A percentile compares a stretch with the other conserved stretches of the same genome.
phyloP scores from a whole-genome alignment of 768 basidiomycete genomes.

The Suillus decipiens region DNA sequence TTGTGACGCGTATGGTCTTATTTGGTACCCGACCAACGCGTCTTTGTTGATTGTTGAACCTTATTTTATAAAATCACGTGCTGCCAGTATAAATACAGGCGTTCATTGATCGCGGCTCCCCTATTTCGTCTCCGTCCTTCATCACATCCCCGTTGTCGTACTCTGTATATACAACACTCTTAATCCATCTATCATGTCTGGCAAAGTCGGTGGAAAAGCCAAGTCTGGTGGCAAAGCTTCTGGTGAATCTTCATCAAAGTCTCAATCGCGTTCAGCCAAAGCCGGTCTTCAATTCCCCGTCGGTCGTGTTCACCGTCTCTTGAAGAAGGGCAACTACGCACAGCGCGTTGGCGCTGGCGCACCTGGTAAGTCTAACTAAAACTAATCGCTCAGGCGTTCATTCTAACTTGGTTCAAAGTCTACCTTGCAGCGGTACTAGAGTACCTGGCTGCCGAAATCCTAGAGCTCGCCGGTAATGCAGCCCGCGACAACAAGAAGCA shows the following conservation, averaged over 20 bases:
- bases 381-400: background rate
- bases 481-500: constrained; percentile 59
- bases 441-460: constrained; percentile 63
- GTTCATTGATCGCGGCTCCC: constrained; percentile 10
- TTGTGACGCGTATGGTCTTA: constrained; percentile 39
- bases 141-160: constrained; percentile 6
- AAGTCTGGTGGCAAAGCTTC: constrained; percentile 67
- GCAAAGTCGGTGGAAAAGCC: constrained; percentile 54
- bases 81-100: constrained; percentile 31
- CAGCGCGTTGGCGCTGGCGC: constrained; percentile 59
- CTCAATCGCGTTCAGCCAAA: constrained; percentile 41
- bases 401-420: constrained; percentile 32
- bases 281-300: constrained; percentile 51
- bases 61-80: constrained; percentile 27
- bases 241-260: constrained; percentile 34
- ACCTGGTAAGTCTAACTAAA: constrained; percentile 33
- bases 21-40: constrained; percentile 36
- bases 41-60: constrained; percentile 41
- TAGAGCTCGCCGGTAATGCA: constrained; percentile 61
- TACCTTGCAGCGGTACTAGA: constrained; percentile 65
- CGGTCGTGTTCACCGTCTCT: constrained; percentile 61
- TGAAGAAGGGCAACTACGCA: constrained; percentile 62
- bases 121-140: constrained; percentile 14
- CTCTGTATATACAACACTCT: background rate
- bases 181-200: constrained; percentile 33